phyloP scores from a whole-genome alignment of 139 green algal genomes.

The Closterium sp. region DNA sequence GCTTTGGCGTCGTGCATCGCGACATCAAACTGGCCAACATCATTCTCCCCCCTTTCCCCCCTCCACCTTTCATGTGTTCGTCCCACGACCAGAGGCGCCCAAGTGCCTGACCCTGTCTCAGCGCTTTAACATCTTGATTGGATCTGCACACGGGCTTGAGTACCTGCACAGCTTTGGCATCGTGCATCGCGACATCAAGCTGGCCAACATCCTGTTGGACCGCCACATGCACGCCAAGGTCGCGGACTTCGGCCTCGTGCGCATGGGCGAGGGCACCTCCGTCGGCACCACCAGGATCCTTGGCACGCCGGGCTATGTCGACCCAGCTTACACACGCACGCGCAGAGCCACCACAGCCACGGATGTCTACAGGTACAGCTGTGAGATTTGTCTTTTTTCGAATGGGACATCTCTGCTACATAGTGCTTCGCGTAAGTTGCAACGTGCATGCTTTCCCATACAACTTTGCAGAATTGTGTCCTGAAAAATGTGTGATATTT shows the following conservation, averaged over 20 bases:
- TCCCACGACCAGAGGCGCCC: background rate
- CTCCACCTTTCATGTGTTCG: background rate
- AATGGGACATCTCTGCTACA: background rate
- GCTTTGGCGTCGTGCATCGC: no score
- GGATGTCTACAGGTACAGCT: background rate
- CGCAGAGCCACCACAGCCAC: background rate
- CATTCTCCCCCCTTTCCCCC: background rate
- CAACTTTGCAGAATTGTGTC: no score
- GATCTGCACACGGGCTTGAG: background rate
- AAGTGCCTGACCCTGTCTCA: background rate
- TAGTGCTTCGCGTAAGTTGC: no score
- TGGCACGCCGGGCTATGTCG: background rate
- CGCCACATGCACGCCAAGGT: background rate
- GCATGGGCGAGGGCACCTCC: background rate
- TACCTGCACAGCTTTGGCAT: conserved; percentile 28
- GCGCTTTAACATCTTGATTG: background rate
- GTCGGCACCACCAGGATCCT: background rate
- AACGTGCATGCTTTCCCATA: no score
- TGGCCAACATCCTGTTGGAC: conserved; percentile 17
- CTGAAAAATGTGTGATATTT: no score
- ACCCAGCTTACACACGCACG: background rate
- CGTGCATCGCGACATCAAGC: conserved; percentile 47
- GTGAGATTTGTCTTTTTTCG: no score
- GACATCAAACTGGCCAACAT: no score
- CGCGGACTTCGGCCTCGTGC: background rate